Evolutionary conservation across 768 basidiomycete species (phyloP), one percentile per base, ranked within the genome.

Genomic region (Lactarius sanguifluus): DNA sequence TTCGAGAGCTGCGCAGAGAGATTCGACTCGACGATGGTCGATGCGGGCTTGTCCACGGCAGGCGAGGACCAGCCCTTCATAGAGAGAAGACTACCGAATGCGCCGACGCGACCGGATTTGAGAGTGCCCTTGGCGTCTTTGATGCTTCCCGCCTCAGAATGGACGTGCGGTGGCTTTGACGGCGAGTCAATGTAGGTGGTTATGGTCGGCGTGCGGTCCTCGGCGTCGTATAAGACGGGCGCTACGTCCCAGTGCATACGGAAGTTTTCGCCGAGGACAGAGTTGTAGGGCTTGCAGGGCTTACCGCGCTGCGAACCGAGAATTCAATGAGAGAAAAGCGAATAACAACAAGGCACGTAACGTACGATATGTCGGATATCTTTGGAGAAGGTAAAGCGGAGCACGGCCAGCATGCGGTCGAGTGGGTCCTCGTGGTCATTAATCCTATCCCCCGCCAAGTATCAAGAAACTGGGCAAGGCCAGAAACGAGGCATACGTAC

Each of bases 361-460:
- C 89, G 72, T 71, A 92, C 92, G 58, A 96, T 80, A 73, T 92
- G 94, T 79, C 95, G 96, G 76, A 97, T 88, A 72, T 98, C 94
- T 75, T 97, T 97, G 58, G 92, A 90, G 75, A 96, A 93, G 7
- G 87, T 79, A 74, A 94, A 98, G 47, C 95, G 84, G 50, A 98
- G 75, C 5, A 92, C 90, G 47, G 94, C 90, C n/a, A 98, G 79
- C 90, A 98, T 96, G 50, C 96, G 86, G 70, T 95, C 91, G 70
- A 99, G 88, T n/a, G 94, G 88, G 75, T 96, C 94, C 40, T 88
- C 83, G 23, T 90, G 91, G 73, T 96, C 94, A 71, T 96, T 97
- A 73, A 98, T 92, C 45, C 95, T 97, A 75, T 10, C 59, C 10
- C 28, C 36, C n/a, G 15, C 1, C 25, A 18, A 15, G 50, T 6